Evolutionary conservation across 768 basidiomycete species (phyloP), one percentile per base, ranked within the genome.

Genomic region (Erythrobasidium yunnanense): DNA sequence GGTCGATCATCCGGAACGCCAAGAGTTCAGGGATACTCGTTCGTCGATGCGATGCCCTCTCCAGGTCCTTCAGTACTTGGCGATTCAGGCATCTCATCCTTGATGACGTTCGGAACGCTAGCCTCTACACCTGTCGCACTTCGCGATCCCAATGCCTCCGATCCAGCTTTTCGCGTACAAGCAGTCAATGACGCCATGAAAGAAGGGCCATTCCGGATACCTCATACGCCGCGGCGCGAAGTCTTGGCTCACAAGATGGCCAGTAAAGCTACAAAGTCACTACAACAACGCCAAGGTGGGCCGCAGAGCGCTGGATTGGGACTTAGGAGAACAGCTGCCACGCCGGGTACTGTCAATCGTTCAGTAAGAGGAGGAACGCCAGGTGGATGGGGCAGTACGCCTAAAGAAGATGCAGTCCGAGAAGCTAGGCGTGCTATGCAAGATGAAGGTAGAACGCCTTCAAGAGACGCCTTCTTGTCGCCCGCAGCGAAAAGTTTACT

Each of bases 71-170:
- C 84, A 4, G 80, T 88, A 72, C 81, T 96, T 50, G 88, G 88
- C 0, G 83, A 90, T 1, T 78, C 80, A 3, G 87, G 88, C 0
- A 81, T 97, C 55, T 90, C 90, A 72, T 86, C 96, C 70, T 82
- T 99, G 17, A 90, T 97, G 87, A 99, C 95, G 13, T 92, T 90
- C 90, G 95, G 95, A 1, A 91, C 90, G 13, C 80, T 97, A 23
- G 84, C 85, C 69, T 86, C 88, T 17, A 97, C 95, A 7, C 95
- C 95, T 2, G 85, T 93, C 57, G 81, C 95, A 3, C 81, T 97
- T 69, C 83, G 84, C 11, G 79, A 81, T 71, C 77, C 81, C 8
- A 81, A 84, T 34, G 55, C 25, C 4, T 82, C 13, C 20, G 65
- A 18, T 68, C 72, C 46, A 68, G 71, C 47, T 3, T 58, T 58